Evolutionary conservation across 2,329 filamentous ascomycete genomes (phyloP).

Genomic region (Celoporthe dispersa): DNA sequence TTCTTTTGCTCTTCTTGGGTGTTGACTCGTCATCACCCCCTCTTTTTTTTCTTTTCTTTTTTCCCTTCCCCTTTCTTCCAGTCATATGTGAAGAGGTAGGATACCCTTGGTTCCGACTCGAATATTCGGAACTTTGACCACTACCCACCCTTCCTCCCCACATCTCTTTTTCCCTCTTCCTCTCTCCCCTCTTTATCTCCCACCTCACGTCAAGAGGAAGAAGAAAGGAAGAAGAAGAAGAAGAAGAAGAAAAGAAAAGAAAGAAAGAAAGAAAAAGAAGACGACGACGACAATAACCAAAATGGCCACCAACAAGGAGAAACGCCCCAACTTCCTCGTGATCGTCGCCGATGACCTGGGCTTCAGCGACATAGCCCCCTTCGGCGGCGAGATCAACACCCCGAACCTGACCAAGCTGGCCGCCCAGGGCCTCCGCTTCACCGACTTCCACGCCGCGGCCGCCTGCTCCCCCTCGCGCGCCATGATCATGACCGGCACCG

Average conservation of each 20-base stretch:
- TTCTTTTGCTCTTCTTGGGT: neutral
- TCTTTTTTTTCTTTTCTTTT: neutral
- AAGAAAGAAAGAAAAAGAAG: too few species aligned
- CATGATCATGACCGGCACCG: constrained; percentile 70
- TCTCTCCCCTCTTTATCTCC: neutral
- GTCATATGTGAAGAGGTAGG: neutral
- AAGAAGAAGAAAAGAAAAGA: too few species aligned
- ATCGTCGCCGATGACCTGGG: constrained; percentile 43
- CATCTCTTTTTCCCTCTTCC: neutral
- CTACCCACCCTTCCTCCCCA: too few species aligned
- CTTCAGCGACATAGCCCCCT: constrained; percentile 39
- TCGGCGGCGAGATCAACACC: constrained; percentile 41
- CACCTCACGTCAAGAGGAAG: too few species aligned
- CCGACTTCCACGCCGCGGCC: constrained; percentile 67
- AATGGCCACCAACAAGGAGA: constrained; percentile 25
- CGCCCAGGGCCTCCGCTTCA: constrained; percentile 59
- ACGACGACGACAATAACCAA: neutral
- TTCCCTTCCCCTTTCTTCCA: neutral
- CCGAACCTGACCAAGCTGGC: constrained; percentile 38
- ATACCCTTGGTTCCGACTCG: neutral
- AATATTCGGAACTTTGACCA: too few species aligned
- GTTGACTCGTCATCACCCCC: neutral
- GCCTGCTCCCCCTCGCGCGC: constrained; percentile 68
- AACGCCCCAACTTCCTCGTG: constrained; percentile 40
- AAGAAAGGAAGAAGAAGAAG: too few species aligned